Evolutionary conservation across 148 eudicot species (phyloP).

Genomic region (Chenopodium album): DNA sequence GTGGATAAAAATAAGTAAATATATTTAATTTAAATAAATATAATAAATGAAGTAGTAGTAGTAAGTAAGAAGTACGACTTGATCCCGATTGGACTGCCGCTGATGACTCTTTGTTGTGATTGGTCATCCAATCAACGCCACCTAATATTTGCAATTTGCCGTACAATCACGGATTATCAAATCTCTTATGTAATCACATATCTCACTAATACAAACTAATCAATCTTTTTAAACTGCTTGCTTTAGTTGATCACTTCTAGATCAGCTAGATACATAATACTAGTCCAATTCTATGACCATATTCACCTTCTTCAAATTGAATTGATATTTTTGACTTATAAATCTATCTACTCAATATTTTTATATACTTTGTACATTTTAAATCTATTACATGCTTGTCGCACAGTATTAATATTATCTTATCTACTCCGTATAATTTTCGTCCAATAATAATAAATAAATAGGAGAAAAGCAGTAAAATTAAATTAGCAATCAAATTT

Average conservation of each 20-base stretch:
- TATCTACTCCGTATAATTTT: too few species aligned
- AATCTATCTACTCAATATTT: too few species aligned
- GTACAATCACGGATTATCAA: neutral
- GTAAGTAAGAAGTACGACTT: neutral
- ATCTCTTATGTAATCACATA: slow-evolving; percentile 7
- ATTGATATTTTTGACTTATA: neutral
- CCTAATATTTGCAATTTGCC: neutral
- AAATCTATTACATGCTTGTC: too few species aligned
- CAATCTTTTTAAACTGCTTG: neutral
- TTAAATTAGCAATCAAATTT: neutral
- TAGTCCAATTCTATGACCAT: neutral
- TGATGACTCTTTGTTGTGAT: slow-evolving; percentile 11
- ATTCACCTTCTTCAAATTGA: neutral
- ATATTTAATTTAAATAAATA: too few species aligned
- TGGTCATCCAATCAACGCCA: slow-evolving; percentile 13
- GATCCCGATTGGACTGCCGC: slow-evolving; percentile 23
- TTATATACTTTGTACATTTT: too few species aligned
- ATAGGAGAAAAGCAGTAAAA: neutral
- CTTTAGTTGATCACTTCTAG: slow-evolving; percentile 7
- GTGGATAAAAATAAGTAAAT: neutral
- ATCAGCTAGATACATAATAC: neutral
- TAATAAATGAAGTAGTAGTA: neutral
- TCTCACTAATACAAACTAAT: neutral
- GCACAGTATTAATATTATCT: too few species aligned
- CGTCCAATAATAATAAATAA: too few species aligned